phyloP scores from a whole-genome alignment of 78 protist species.

The Polysphondylium violaceum region DNA sequence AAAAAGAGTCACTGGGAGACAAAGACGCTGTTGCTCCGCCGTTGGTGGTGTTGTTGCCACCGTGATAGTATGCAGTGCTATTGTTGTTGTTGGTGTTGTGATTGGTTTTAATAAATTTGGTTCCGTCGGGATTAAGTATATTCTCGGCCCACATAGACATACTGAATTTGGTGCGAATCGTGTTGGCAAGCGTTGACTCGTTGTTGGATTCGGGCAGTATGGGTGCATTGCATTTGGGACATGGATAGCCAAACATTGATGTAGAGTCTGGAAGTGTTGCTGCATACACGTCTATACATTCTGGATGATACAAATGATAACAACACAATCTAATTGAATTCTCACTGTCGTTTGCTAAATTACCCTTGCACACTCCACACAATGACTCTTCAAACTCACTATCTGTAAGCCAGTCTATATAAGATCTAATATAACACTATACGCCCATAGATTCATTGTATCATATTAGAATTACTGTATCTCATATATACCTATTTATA shows the following conservation, averaged over 20 bases:
- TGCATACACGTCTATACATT: conserved; percentile 79
- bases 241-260: conserved; percentile 19
- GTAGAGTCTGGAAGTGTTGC: conserved; percentile 42
- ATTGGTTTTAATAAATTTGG: neutral
- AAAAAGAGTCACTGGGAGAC: neutral
- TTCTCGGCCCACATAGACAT: conserved; percentile 41
- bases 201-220: conserved; percentile 40
- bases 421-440: conserved; percentile 70
- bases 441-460: too few relatives aligned
- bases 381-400: conserved; percentile 62
- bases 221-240: conserved; percentile 65
- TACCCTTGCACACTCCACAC: conserved; percentile 69
- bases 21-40: neutral
- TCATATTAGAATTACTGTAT: too few relatives aligned
- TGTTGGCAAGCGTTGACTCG: conserved; percentile 16
- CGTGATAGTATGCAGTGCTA: neutral
- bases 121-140: neutral
- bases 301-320: conserved; percentile 76
- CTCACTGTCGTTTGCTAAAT: neutral
- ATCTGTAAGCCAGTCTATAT: conserved; percentile 73
- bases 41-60: neutral
- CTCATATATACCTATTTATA: too few relatives aligned
- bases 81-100: neutral
- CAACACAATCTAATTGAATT: conserved; percentile 55
- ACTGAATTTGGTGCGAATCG: conserved; percentile 29